A percentile compares a stretch with the other conserved stretches of the same genome.
phyloP scores from a whole-genome alignment of 768 basidiomycete genomes.

The Leccinum olivaceopallidum region DNA sequence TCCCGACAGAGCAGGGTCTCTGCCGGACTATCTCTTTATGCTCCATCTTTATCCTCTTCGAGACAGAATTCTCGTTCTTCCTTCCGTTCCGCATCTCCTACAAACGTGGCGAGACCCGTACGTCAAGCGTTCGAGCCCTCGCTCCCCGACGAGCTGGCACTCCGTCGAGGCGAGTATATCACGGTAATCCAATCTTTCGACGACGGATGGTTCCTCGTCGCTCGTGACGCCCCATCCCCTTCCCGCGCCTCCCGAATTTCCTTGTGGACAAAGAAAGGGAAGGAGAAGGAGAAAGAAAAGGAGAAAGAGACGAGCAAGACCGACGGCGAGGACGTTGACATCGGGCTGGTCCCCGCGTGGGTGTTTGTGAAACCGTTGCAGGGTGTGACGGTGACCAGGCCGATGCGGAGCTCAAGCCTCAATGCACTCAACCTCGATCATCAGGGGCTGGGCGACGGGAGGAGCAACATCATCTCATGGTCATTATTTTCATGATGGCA shows the following conservation, averaged over 20 bases:
- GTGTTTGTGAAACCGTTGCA: constrained; percentile 66
- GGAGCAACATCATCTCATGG: constrained; percentile 66
- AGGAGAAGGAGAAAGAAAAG: not conserved
- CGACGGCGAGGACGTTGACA: constrained; percentile 48
- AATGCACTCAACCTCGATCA: constrained; percentile 49
- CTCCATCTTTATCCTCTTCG: constrained; percentile 25
- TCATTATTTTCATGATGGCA: constrained; percentile 26
- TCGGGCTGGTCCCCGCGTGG: constrained; percentile 78
- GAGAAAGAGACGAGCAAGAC: constrained; percentile 8
- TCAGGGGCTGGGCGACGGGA: constrained; percentile 23
- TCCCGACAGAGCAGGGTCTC: constrained; percentile 36
- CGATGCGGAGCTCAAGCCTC: constrained; percentile 56
- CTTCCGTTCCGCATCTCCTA: constrained; percentile 26
- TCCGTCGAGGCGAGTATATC: constrained; percentile 58
- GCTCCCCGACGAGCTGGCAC: constrained; percentile 71
- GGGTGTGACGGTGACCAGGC: constrained; percentile 60
- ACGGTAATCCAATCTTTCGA: constrained; percentile 67
- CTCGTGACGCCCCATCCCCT: constrained; percentile 45
- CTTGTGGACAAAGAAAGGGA: constrained; percentile 8
- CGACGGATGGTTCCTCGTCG: constrained; percentile 81
- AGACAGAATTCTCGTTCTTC: constrained; percentile 16
- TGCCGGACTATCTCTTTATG: constrained; percentile 39
- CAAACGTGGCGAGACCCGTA: constrained; percentile 48
- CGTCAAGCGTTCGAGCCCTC: constrained; percentile 67
- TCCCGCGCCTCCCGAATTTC: constrained; percentile 39